Conservation (phyloP, 768 basidiomycete genomes). For the Tubosaeta sp. region DNA sequence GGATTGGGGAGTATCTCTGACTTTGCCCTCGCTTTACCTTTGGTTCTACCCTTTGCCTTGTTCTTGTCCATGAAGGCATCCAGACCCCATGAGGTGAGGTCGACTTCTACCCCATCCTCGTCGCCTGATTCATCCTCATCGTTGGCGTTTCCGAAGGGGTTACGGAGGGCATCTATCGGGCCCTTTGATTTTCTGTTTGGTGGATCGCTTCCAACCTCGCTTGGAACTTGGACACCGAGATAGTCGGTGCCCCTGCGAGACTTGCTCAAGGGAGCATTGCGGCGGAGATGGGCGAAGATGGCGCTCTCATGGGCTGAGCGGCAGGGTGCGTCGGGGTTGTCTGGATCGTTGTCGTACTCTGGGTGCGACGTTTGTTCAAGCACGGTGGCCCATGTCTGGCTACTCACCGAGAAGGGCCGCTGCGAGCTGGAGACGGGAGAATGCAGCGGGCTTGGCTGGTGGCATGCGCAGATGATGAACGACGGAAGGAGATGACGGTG, state of each 20-base stretch:
- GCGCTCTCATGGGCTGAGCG: conserved; percentile 79
- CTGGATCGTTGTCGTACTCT: conserved; percentile 90
- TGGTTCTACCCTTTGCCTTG: conserved; percentile 43
- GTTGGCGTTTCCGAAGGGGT: conserved; percentile 70
- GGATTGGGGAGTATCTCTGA: conserved; percentile 43
- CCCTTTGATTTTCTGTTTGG: conserved; percentile 48
- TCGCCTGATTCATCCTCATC: conserved; percentile 48
- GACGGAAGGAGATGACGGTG: not conserved
- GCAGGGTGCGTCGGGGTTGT: conserved; percentile 56
- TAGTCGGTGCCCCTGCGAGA: conserved; percentile 58
- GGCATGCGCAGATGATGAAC: conserved; percentile 12
- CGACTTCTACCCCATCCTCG: conserved; percentile 61
- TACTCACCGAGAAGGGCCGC: conserved; percentile 77
- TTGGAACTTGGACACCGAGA: conserved; percentile 64
- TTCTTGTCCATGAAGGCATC: conserved; percentile 73
- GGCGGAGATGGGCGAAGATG: conserved; percentile 77
- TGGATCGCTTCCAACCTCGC: conserved; percentile 51
- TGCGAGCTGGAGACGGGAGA: conserved; percentile 83
- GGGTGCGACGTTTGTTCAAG: not conserved
- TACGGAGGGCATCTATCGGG: conserved; percentile 62
- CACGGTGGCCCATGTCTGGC: not conserved
- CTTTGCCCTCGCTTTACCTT: conserved; percentile 36
- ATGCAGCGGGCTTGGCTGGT: conserved; percentile 37
- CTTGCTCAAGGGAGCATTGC: conserved; percentile 45
- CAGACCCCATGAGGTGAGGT: conserved; percentile 81